Base-by-base conservation (phyloP, 257 asterid genomes). In the Primulina eburnea region DNA sequence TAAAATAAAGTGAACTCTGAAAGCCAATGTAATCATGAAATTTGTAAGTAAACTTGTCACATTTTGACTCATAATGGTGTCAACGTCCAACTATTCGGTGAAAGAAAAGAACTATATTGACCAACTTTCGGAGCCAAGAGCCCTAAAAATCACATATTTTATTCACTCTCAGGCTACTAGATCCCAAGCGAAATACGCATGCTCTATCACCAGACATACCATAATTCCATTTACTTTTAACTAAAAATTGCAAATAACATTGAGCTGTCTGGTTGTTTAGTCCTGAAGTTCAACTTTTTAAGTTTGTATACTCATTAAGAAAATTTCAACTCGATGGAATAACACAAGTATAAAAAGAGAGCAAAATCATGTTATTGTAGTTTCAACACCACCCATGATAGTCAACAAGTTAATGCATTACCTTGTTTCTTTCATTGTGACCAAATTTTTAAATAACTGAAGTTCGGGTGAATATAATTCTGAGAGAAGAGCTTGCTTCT, bases 391-490 rank as follows among this genome's bases (percentile, higher is more conserved):
- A 34, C 56, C 17, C 26, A 58, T 30, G 47, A 24, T 66, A 66
- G 33, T 37, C 60, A 71, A 40, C 18, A 20, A 10, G 24, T 71
- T 76, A 71, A 40, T 33, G 24, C 14, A 30, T 71, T 75, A 91
- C 99, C 91, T 83, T 71, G 70, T 83, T 78, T 93, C 96, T 68
- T 87, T 89, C 69, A 79, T 79, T 29, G 88, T 79, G 57, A 81
- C 82, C 83, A 89, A 82, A 81, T 89, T 96, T 82, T 89, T 90
- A 72, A 93, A 90, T 70, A 90, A 62, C 80, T 88, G 95, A 69
- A 93, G 91, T 69, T 90, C 97, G 4, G 96, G 90, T 1, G 99
- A 93, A 76, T 85, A 93, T 64, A 93, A 82, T 83, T 93, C 99
- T 78, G 81, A 67, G 50, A 93, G 85, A 77, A 93, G 95, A 76